Evolutionary conservation across 139 green algal species (phyloP), one percentile per base, ranked within the genome.

Genomic region (Monoraphidium neglectum): DNA sequence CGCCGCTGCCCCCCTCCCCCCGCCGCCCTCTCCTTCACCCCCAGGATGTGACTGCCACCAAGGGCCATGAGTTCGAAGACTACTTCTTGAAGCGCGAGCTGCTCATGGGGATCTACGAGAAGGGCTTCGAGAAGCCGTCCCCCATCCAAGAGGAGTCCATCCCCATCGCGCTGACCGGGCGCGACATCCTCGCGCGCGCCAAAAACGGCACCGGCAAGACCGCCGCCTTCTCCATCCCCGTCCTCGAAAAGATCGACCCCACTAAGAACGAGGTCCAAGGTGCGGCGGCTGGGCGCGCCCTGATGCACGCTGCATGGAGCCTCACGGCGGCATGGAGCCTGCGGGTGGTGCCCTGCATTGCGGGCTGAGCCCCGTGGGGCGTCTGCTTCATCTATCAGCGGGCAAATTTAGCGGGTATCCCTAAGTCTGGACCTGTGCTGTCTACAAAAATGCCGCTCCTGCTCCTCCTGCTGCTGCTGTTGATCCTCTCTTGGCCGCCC

Each of bases 121-220:
- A 99, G 77, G 94, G 94, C 35, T 98, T 98, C 78, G 94, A 98
- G 71, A 89, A 89, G 75, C 94, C 94, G 23, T 93, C 84, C 32
- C 94, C 94, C 35, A 98, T 98, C 70, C 94, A 94, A 74, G 96
- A 99, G 76, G 97, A 99, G 83, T 93, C 82, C 82, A 99, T 99
- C 64, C 97, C 97, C 21, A 99, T 99, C 74, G 97, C 96, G 18
- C 83, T 99, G 37, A 97, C 94, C 0, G 97, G 97, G 2, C 82
- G 96, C 26, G 97, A 99, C 84, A 97, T 99, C 77, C 89, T 99
- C 21, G 97, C 97, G 4, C 88, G 97, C 28, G 97, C 97, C 64
- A 99, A 99, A 84, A 99, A 99, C 83, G 97, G 97, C 57, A 99
- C 97, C 6, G 97, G 97, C 61, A 99, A 99, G 83, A 99, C 97